phyloP scores from a whole-genome alignment of 139 green algal genomes.

The Choricystis sp. region DNA sequence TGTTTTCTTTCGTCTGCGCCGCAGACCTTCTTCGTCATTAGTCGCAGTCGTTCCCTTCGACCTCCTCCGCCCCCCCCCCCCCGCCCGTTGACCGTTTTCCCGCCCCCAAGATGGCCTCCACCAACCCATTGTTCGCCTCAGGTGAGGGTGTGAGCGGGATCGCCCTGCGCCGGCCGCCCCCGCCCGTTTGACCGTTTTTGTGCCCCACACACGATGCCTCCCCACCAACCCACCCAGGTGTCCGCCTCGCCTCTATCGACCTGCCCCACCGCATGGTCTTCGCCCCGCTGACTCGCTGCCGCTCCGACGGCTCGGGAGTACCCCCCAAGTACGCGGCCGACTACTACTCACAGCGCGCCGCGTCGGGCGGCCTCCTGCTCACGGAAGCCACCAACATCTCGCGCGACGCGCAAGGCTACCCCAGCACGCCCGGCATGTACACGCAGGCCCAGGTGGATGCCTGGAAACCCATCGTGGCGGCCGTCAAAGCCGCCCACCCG shows the following conservation, averaged over 20 bases:
- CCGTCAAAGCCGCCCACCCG: conserved; percentile 28
- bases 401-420: conserved; percentile 17
- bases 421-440: conserved; percentile 49
- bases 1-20: no score
- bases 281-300: conserved; percentile 54
- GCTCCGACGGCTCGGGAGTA: conserved; percentile 30
- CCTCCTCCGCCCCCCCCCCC: no score
- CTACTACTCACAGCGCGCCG: conserved; percentile 44
- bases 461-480: conserved; percentile 61
- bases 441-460: conserved; percentile 58
- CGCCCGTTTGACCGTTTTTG: no score
- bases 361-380: conserved; percentile 43
- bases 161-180: no score
- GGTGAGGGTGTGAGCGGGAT: no score
- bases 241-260: conserved; percentile 22
- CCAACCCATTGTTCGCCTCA: no score
- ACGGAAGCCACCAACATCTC: conserved; percentile 30
- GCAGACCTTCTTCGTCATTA: no score
- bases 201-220: no score
- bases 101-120: no score
- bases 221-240: no score
- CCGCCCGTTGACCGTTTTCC: no score
- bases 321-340: conserved; percentile 4
- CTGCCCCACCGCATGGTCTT: conserved; percentile 51
- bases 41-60: no score